Percentiles rank a stretch among this genome's conserved stretches.
phyloP scores from a whole-genome alignment of 192 early-diverging fungal genomes.

The Gryganskiella cystojenkinii region DNA sequence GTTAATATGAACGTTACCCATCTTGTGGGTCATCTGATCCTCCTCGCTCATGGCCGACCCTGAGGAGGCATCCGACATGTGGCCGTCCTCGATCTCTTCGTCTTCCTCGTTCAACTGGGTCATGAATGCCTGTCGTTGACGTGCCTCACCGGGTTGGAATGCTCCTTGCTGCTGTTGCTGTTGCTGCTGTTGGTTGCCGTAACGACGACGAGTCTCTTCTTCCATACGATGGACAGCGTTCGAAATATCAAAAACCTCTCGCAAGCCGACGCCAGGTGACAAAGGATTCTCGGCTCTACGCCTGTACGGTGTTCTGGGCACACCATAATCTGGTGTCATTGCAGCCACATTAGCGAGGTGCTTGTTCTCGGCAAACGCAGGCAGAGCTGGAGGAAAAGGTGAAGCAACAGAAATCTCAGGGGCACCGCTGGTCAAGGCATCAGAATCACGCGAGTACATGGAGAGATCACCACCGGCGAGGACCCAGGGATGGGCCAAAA shows the following conservation, averaged over 20 bases:
- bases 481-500: constrained; percentile 83
- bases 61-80: constrained; percentile 7
- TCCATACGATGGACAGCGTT: constrained; percentile 82
- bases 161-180: too few relatives aligned
- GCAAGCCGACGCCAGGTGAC: constrained; percentile 62
- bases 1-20: constrained; percentile 14
- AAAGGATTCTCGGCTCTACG: constrained; percentile 58
- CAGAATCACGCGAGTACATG: background rate
- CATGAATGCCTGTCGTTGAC: constrained; percentile 24
- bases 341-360: constrained; percentile 7
- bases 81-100: constrained; percentile 6
- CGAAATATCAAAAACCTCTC: constrained; percentile 75
- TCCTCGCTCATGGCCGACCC: constrained; percentile 18
- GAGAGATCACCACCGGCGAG: constrained; percentile 20
- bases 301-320: constrained; percentile 21
- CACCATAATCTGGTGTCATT: constrained; percentile 20
- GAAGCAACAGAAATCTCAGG: constrained; percentile 11
- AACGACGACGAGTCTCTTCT: constrained; percentile 54
- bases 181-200: too few relatives aligned
- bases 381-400: too few relatives aligned
- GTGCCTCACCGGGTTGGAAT: background rate
- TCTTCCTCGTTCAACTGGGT: constrained; percentile 16
- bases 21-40: constrained; percentile 9
- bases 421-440: background rate
- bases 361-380: constrained; percentile 20